phyloP scores from a whole-genome alignment of 2,329 filamentous ascomycete genomes.

The Ciborinia camelliae region DNA sequence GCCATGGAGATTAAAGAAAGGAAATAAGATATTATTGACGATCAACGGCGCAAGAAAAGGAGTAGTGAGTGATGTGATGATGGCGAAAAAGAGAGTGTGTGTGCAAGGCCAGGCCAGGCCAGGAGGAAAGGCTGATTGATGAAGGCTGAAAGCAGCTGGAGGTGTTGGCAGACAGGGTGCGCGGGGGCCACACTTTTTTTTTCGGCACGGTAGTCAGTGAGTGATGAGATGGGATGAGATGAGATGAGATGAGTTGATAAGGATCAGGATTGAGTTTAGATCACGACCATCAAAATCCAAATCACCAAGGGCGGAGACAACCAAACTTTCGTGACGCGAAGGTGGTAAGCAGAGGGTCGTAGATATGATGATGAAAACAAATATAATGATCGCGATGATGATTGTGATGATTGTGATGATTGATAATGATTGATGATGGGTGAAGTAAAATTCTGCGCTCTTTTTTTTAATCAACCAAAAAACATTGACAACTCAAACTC shows the following conservation, averaged over 20 bases:
- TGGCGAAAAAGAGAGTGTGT: too few species aligned
- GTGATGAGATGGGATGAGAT: too few species aligned
- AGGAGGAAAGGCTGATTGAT: slow-evolving; percentile 18
- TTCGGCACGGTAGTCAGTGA: neutral
- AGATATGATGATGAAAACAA: neutral
- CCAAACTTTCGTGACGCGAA: too few species aligned
- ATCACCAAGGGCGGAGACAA: too few species aligned
- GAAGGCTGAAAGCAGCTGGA: slow-evolving; percentile 9
- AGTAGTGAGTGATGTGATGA: neutral
- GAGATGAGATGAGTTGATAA: too few species aligned
- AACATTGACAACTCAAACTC: neutral
- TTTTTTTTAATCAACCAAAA: neutral
- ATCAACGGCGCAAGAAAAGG: neutral
- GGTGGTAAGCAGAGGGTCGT: too few species aligned
- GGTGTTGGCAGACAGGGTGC: slow-evolving; percentile 9
- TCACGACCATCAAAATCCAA: too few species aligned
- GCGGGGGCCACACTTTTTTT: slow-evolving; percentile 10
- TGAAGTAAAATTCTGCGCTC: neutral
- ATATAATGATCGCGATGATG: neutral
- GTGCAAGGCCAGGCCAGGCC: neutral
- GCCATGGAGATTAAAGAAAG: neutral
- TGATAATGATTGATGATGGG: neutral
- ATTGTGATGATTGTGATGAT: too few species aligned
- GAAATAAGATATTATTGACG: neutral
- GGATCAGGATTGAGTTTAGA: neutral